These are phyloP conservation scores for Tardiomyces digboiensis DNA, from an alignment of 1,139 yeast genomes.

Conservation along the genomic window DNA sequence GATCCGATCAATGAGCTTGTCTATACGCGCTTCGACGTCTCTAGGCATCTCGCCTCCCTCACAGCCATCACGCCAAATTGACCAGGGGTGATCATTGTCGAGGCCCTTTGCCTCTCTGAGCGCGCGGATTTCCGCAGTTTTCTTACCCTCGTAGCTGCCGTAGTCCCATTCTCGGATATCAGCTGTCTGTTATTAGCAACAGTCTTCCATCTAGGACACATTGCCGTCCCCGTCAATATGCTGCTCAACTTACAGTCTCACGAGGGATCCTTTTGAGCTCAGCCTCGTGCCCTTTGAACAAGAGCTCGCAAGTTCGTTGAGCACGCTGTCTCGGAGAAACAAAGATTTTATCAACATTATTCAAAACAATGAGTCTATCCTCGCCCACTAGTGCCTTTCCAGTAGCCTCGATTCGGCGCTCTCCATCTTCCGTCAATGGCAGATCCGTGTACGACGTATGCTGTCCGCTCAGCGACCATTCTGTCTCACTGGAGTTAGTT, in stretches of 20 bases:
- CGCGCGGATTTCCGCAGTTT: slow-evolving; percentile 54
- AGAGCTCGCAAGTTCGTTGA: slow-evolving; percentile 54
- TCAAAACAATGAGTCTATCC: slow-evolving; percentile 53
- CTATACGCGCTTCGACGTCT: slow-evolving; percentile 62
- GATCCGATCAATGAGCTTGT: slow-evolving; percentile 54
- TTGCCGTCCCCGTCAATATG: slow-evolving; percentile 2
- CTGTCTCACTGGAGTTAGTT: slow-evolving; percentile 56
- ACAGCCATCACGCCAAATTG: slow-evolving; percentile 89
- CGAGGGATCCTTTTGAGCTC: slow-evolving; percentile 23
- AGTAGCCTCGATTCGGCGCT: slow-evolving; percentile 60
- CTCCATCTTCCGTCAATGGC: slow-evolving; percentile 70
- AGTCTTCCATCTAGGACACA: slow-evolving; percentile 7
- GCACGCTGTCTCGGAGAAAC: slow-evolving; percentile 82
- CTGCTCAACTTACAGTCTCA: too few relatives aligned
- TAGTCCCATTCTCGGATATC: slow-evolving; percentile 90
- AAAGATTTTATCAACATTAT: slow-evolving; percentile 50
- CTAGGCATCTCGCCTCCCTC: slow-evolving; percentile 72
- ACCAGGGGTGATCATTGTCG: slow-evolving; percentile 45
- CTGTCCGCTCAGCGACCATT: slow-evolving; percentile 92
- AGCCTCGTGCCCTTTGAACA: slow-evolving; percentile 35
- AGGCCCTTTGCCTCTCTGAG: slow-evolving; percentile 55
- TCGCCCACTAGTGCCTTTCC: slow-evolving; percentile 61
- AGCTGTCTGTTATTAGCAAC: slow-evolving; percentile 40
- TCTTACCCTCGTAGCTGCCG: slow-evolving; percentile 87
- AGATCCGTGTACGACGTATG: slow-evolving; percentile 82